Conservation (phyloP, 2,329 filamentous ascomycete genomes). For the Cadophora gregata region DNA sequence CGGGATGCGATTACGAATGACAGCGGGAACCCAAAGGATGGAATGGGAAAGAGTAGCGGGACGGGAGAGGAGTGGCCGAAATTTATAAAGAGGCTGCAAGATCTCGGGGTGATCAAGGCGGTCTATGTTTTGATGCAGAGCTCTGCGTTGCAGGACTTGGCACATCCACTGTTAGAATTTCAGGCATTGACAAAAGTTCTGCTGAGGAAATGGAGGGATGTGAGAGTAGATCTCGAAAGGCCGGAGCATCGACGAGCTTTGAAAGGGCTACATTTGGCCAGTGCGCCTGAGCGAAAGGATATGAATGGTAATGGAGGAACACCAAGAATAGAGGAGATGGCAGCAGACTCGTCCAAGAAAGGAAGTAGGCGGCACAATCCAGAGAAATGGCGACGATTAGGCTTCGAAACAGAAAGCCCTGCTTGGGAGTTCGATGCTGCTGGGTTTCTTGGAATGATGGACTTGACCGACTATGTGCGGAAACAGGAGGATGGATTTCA, state of each 20-base stretch:
- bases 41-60: constrained; percentile 44
- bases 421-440: constrained; percentile 83
- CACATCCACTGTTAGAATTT: constrained; percentile 89
- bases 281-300: constrained; percentile 68
- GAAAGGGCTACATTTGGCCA: constrained; percentile 77
- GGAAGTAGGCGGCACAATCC: constrained; percentile 78
- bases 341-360: constrained; percentile 53
- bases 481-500: constrained; percentile 93
- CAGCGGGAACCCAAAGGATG: constrained; percentile 51
- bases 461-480: constrained; percentile 89
- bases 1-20: constrained; percentile 86
- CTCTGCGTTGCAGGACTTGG: constrained; percentile 86
- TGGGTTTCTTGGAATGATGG: constrained; percentile 96
- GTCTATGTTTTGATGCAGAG: constrained; percentile 95
- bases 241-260: constrained; percentile 87
- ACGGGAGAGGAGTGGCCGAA: constrained; percentile 83
- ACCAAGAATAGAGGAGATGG: constrained; percentile 44
- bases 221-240: constrained; percentile 82
- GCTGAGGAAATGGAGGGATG: constrained; percentile 85
- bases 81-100: constrained; percentile 92
- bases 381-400: constrained; percentile 90
- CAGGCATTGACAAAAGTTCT: constrained; percentile 90
- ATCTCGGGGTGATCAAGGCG: constrained; percentile 89
- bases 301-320: constrained; percentile 36
- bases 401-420: constrained; percentile 90